Evolutionary conservation across 805 yeast genomes (phyloP), one percentile per base, ranked within the genome.

Genomic region (Sporopachydermia quercuum): DNA sequence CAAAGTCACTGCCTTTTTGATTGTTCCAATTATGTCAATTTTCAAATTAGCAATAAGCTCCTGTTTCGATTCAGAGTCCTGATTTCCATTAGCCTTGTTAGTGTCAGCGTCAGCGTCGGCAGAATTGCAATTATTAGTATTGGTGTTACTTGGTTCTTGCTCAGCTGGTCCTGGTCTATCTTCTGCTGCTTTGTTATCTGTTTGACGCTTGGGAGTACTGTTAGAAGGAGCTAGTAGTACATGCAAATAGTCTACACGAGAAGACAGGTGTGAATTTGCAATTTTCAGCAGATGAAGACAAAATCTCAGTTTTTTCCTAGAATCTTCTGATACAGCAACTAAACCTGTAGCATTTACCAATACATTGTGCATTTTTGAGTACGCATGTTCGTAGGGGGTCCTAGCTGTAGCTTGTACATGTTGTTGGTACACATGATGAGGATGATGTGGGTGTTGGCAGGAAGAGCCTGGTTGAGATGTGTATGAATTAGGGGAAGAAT

Each of bases 1-100:
- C 33, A 89, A 74, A 34, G 76, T 74, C 27, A 87, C 86, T 37
- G 86, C 85, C 53, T 85, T 89, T 55, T 84, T 83, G 17, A 91
- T 87, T 0, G 96, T 91, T 1, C 81, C 71, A 5, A 87, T 78
- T 27, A 89, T 84, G 48, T 89, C 98, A 47, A 76, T 71, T 46
- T 83, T 80, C 27, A 87, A 68, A 36, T 55, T 57, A 5, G 50
- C 48, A 15, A 57, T 47, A 8, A 8, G 30, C n/a, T 23, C 30
- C 30, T 23, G 8, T 23, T 23, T 23, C 8, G 30, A 23, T 23
- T 23, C 30, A 23, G 8, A 74, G 63, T 5, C 54, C 51, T 11
- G 58, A n/a, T n/a, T n/a, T n/a, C n/a, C 50, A 35, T 44, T 46
- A 14, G 39, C 45, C 19, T 34, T 18, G 13, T 37, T 36, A 18